Base-by-base conservation (phyloP, 352 stramenopile genomes). In the Phytopythium ostracodes region DNA sequence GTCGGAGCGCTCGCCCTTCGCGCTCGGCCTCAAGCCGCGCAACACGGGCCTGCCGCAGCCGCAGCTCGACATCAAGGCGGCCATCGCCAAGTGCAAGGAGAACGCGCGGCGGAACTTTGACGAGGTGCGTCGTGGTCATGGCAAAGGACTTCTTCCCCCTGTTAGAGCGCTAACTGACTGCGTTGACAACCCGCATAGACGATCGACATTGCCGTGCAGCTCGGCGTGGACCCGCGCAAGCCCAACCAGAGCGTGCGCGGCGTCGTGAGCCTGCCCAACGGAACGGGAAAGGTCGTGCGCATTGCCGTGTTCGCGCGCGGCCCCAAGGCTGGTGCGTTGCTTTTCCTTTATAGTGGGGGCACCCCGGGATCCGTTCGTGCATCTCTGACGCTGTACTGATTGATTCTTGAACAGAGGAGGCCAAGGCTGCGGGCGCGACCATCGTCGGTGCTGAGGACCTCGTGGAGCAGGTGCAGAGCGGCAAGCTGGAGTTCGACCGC, bases 391-490 rank as follows among this genome's bases (percentile, higher is more conserved):
- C 8, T 57, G 11, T 36, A 22, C 14, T 18, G 17, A 25, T 12
- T 17, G 5, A 15, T 15, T 7, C 29, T 27, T 31, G 14, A 35
- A 57, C 68, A 68, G 91, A 96, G 62, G 89, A 96, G 58, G 92
- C 92, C 51, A 94, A 84, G 67, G 88, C 79, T 49, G 92, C 92
- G 31, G 92, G 92, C 22, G 92, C 92, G 18, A 82, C 84, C 38
- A 87, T 97, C 43, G 91, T 97, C 35, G 92, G 92, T 46, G 89
- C 87, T 18, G 92, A 98, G 55, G 91, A 97, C 62, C 78, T 98
- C 31, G 79, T 97, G 27, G 88, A 96, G 57, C 67, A 81, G 52
- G 81, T 98, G 55, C 86, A 96, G 73, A 93, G 84, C 53, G 88
- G 92, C 56, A 88, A 97, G 56, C 63, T 96, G 42, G 86, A 97